These are phyloP conservation scores for Phaseolus coccineus DNA, from an alignment of 331 rosid genomes.

Conservation along the genomic window DNA sequence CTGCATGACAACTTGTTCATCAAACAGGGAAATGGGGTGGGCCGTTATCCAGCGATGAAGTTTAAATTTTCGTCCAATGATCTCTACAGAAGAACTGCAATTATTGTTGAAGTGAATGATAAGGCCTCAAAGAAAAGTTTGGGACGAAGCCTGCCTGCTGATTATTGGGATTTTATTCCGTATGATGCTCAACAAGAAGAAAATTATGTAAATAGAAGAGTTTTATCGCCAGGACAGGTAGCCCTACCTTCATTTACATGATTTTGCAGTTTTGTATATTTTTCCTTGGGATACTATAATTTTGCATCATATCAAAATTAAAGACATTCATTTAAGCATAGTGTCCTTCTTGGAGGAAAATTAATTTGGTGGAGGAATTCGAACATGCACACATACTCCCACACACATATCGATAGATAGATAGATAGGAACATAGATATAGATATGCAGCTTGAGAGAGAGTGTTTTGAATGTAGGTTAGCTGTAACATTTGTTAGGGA, in stretches of 20 bases:
- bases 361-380: background rate
- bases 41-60: slow-evolving; percentile 73
- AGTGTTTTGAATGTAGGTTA: background rate
- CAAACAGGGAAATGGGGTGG: slow-evolving; percentile 62
- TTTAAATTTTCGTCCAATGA: slow-evolving; percentile 84
- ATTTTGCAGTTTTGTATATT: slow-evolving; percentile 14
- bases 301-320: background rate
- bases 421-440: no score
- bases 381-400: background rate
- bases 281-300: slow-evolving; percentile 20
- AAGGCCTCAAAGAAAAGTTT: slow-evolving; percentile 46
- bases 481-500: background rate
- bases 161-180: slow-evolving; percentile 88
- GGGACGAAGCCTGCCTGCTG: slow-evolving; percentile 59
- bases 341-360: background rate
- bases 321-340: no score
- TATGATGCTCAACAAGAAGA: slow-evolving; percentile 73
- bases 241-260: slow-evolving; percentile 15
- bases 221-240: slow-evolving; percentile 92
- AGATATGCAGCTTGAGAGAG: background rate
- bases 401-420: no score
- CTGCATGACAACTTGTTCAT: slow-evolving; percentile 40
- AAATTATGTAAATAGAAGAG: slow-evolving; percentile 57
- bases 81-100: slow-evolving; percentile 67
- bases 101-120: slow-evolving; percentile 72